These are phyloP conservation scores for Pleurotus cornucopiae DNA, from an alignment of 768 basidiomycete species.

Conservation along the genomic window DNA sequence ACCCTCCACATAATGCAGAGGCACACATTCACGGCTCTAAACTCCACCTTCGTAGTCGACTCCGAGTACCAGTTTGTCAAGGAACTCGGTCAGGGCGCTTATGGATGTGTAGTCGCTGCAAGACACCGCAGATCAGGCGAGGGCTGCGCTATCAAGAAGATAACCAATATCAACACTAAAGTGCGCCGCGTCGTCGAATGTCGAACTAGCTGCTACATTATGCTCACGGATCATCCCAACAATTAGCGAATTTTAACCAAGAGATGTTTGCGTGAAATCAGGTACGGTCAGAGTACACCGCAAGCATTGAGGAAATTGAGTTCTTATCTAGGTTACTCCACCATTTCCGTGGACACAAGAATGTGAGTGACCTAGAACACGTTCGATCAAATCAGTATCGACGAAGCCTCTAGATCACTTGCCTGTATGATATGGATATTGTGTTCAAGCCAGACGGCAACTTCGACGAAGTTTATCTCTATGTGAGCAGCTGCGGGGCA, in stretches of 20 bases:
- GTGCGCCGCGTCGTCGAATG: constrained; percentile 29
- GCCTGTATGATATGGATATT: constrained; percentile 97
- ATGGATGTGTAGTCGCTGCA: constrained; percentile 88
- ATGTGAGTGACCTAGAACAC: constrained; percentile 46
- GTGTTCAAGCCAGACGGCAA: constrained; percentile 88
- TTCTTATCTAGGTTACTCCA: constrained; percentile 66
- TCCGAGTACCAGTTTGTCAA: constrained; percentile 92
- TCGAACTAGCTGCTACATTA: not conserved
- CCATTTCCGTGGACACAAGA: constrained; percentile 99
- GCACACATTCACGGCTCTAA: constrained; percentile 78
- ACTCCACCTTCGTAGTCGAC: constrained; percentile 85
- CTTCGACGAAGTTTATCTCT: constrained; percentile 96
- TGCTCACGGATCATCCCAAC: constrained; percentile 16
- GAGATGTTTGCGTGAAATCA: constrained; percentile 92
- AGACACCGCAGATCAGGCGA: constrained; percentile 80
- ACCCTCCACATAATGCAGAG: constrained; percentile 49
- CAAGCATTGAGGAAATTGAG: constrained; percentile 5
- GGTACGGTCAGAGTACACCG: constrained; percentile 37
- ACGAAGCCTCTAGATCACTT: constrained; percentile 68
- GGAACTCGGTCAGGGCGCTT: constrained; percentile 94
- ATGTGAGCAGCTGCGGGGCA: constrained; percentile 44
- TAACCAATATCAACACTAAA: constrained; percentile 91
- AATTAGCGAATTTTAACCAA: constrained; percentile 90
- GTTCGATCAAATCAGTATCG: constrained; percentile 10
- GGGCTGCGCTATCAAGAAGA: constrained; percentile 94